These are phyloP conservation scores for Aspergillus unguis DNA, from an alignment of 2,329 filamentous ascomycete genomes.

Conservation along the genomic window DNA sequence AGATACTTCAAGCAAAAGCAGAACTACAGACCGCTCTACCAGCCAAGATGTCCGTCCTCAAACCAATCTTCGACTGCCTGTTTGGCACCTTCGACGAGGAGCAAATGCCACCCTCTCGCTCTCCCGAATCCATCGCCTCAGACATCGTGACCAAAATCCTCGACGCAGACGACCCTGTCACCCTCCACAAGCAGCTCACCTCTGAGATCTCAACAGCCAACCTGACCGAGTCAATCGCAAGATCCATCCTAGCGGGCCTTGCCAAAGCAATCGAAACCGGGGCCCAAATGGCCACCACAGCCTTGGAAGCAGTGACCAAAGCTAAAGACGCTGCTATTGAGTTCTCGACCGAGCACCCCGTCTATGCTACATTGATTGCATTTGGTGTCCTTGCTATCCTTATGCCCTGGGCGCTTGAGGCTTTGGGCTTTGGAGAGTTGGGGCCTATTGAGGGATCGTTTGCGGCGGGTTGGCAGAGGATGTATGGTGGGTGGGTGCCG, in stretches of 20 bases:
- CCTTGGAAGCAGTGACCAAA: constrained; percentile 15
- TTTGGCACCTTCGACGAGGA: not conserved
- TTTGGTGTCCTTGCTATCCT: constrained; percentile 24
- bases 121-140: not conserved
- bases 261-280: constrained; percentile 14
- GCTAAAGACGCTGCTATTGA: constrained; percentile 16
- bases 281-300: constrained; percentile 13
- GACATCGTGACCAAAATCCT: constrained; percentile 12
- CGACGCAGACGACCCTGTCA: not conserved
- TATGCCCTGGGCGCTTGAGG: constrained; percentile 25
- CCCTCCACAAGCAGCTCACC: constrained; percentile 9
- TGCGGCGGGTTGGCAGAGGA: constrained; percentile 40
- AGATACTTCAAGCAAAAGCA: not conserved
- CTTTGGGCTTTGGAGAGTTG: constrained; percentile 25
- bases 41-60: not conserved
- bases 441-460: constrained; percentile 33
- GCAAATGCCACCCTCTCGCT: not conserved
- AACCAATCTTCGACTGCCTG: constrained; percentile 4
- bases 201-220: constrained; percentile 12
- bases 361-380: constrained; percentile 24
- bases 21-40: not conserved
- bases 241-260: constrained; percentile 15
- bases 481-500: constrained; percentile 40
- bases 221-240: constrained; percentile 16
- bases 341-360: constrained; percentile 24